phyloP scores from a whole-genome alignment of 805 yeast genomes.

The Lipomyces lipofer region DNA sequence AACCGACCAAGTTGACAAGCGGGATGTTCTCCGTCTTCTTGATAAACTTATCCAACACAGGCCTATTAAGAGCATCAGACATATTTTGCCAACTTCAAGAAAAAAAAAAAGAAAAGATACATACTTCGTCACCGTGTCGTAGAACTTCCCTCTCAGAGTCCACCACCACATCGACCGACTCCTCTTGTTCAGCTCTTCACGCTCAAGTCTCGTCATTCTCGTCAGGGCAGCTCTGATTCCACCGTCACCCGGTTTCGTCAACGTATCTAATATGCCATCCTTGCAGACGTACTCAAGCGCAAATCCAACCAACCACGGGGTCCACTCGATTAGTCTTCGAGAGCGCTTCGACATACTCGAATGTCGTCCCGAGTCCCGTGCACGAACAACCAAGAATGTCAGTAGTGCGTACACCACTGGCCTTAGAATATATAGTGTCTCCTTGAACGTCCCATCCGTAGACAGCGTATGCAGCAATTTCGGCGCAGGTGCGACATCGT shows the following conservation, averaged over 20 bases:
- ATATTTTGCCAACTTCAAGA: no score
- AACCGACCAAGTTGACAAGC: conserved; percentile 37
- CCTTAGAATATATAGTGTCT: conserved; percentile 41
- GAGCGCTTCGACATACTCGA: neutral
- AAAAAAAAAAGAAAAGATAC: neutral
- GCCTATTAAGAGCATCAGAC: conserved; percentile 31
- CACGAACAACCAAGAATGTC: conserved; percentile 16
- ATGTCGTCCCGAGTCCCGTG: neutral
- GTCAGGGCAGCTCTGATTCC: conserved; percentile 33
- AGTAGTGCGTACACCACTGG: conserved; percentile 44
- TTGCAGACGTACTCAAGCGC: conserved; percentile 40
- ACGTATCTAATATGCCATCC: conserved; percentile 30
- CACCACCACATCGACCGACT: conserved; percentile 42
- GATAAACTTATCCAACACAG: conserved; percentile 36
- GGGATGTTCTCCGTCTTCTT: conserved; percentile 37
- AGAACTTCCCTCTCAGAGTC: conserved; percentile 44
- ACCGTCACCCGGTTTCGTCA: conserved; percentile 26
- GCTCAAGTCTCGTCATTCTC: conserved; percentile 39
- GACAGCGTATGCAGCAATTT: conserved; percentile 37
- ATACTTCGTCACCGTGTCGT: conserved; percentile 35
- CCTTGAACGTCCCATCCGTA: conserved; percentile 35
- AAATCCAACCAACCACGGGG: conserved; percentile 45
- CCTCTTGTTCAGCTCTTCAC: conserved; percentile 37
- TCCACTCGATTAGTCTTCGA: conserved; percentile 36
- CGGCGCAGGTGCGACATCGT: conserved; percentile 39